Base-by-base conservation (phyloP, 164 flowering plant genomes). In the Euptelea pleiosperma region DNA sequence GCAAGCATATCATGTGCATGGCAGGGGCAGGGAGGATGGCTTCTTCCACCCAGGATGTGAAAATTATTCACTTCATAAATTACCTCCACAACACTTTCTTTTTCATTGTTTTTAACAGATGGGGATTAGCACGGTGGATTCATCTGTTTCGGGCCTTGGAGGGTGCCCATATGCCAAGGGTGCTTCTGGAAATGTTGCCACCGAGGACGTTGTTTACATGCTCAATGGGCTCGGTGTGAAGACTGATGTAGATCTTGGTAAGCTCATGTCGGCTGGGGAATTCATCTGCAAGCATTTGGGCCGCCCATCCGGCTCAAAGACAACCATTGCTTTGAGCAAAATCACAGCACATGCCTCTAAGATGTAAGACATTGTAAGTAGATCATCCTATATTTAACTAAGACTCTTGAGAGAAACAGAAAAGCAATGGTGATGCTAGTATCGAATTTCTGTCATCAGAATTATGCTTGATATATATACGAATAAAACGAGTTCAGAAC, bases 111-210 rank as follows among this genome's bases (percentile, higher is more conserved):
- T 52, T 49, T 26, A 40, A 66, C 84, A 94, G 99, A 87, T 94
- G 99, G 99, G 99, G 52, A 82, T 94, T 22, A 79, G 86, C 73
- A 77, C 56, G 8, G 77, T 94, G 39, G 99, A 94, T 63, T 84
- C 96, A 3, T 87, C 99, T 10, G 73, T 91, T 15, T 75, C 98
- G 2, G 99, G 99, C 5, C 83, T 94, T 19, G 99, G 99, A 14
- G 99, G 99, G n/a, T 94, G 99, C 56, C 98, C 99, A 37, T 94
- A 91, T 67, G 99, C 99, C 0, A 87, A 91, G 70, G 99, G 99
- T 57, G 99, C 99, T 28, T 79, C 98, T 7, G 98, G 99, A 42
- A 94, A 91, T 71, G 99, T 94, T 30, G 96, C 99, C 2, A 91
- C 96, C 0, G 98, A 94, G 66, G 99, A 94, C 63, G 99, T 94